Evolutionary conservation across 495 filamentous ascomycete genomes (phyloP).

Genomic region (Annulohypoxylon moriforme): DNA sequence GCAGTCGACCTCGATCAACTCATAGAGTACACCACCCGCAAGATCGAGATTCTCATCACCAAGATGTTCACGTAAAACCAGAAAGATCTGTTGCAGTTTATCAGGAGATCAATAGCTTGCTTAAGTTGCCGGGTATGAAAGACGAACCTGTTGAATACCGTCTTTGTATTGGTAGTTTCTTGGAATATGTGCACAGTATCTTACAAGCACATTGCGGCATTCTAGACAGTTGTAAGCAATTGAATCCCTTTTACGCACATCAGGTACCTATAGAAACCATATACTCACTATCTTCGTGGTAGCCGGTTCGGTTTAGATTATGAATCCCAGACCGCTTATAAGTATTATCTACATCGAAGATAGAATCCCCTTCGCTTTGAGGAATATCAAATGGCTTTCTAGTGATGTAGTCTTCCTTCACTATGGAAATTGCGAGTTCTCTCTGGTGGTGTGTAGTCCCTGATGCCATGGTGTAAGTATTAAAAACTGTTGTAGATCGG

Average conservation of each 20-base stretch:
- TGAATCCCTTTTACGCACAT: no score
- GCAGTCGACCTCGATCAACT: constrained; percentile 50
- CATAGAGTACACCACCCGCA: constrained; percentile 50
- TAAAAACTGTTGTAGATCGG: neutral
- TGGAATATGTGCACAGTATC: constrained; percentile 50
- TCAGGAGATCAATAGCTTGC: constrained; percentile 5
- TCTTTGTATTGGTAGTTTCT: constrained; percentile 52
- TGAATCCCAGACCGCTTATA: constrained; percentile 43
- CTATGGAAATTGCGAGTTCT: neutral
- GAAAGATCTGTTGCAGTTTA: constrained; percentile 40
- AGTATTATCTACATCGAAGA: neutral
- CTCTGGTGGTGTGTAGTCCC: neutral
- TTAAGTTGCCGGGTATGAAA: neutral
- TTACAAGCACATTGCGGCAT: constrained; percentile 50
- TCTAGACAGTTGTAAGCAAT: constrained; percentile 35
- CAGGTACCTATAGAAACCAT: neutral
- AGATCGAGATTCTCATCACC: constrained; percentile 51
- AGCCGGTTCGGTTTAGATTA: constrained; percentile 42
- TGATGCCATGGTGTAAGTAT: constrained; percentile 8
- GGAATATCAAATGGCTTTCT: constrained; percentile 4
- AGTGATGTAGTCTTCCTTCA: neutral
- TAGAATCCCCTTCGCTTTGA: neutral
- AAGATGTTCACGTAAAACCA: constrained; percentile 49
- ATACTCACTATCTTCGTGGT: constrained; percentile 47
- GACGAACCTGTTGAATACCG: constrained; percentile 47